A percentile compares a stretch with the other conserved stretches of the same genome.
phyloP scores from a whole-genome alignment of 495 filamentous ascomycete species.

The Corynascus novoguineensis region DNA sequence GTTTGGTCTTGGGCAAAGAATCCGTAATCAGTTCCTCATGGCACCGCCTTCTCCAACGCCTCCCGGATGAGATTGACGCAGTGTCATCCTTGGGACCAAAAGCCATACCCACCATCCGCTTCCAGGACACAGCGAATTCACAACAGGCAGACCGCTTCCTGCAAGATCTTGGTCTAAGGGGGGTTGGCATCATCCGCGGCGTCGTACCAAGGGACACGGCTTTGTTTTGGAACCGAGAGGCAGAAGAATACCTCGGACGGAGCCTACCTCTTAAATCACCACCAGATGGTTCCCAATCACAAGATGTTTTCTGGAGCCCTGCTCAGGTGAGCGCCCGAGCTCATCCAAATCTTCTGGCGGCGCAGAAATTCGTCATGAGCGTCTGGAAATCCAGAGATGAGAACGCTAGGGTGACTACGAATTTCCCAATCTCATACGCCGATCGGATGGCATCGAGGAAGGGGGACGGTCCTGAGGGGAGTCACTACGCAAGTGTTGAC shows the following conservation, averaged over 20 bases:
- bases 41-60: conserved; percentile 55
- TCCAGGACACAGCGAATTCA: conserved; percentile 48
- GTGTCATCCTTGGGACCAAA: conserved; percentile 36
- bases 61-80: conserved; percentile 50
- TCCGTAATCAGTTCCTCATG: conserved; percentile 46
- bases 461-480: not conserved
- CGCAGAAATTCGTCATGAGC: conserved; percentile 71
- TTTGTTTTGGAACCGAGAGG: conserved; percentile 45
- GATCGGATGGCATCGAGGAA: conserved; percentile 68
- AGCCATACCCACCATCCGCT: conserved; percentile 59
- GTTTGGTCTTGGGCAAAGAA: conserved; percentile 58
- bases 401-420: conserved; percentile 51
- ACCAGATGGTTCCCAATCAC: conserved; percentile 54
- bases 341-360: conserved; percentile 64
- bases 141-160: conserved; percentile 38
- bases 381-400: conserved; percentile 69
- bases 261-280: conserved; percentile 44
- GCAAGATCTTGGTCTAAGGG: conserved; percentile 50
- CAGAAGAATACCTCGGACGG: conserved; percentile 51
- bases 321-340: conserved; percentile 67
- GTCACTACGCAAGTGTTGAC: conserved; percentile 54
- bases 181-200: conserved; percentile 56
- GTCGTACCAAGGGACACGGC: conserved; percentile 54
- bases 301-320: conserved; percentile 80
- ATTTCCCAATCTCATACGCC: conserved; percentile 65